phyloP scores from a whole-genome alignment of 441 rosid genomes.

The Brassica balearica region DNA sequence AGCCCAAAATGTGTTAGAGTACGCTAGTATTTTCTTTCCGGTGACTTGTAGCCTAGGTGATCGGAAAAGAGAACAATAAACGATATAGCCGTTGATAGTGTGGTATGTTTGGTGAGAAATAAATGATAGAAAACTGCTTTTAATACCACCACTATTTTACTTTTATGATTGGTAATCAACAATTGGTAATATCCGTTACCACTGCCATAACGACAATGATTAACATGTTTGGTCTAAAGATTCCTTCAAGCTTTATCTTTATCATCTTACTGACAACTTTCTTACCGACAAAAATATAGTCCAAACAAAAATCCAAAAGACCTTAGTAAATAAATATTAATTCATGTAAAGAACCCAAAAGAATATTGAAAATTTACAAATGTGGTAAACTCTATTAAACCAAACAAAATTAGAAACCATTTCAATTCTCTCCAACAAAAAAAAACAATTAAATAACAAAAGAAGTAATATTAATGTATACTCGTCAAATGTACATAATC shows the following conservation, averaged over 20 bases:
- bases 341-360: conserved; percentile 1
- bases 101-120: too few relatives aligned
- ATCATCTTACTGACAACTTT: neutral
- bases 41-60: neutral
- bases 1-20: neutral
- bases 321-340: neutral
- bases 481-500: conserved; percentile 34
- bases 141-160: too few relatives aligned
- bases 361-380: conserved; percentile 27
- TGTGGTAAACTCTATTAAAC: conserved; percentile 18
- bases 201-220: conserved; percentile 6
- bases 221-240: neutral
- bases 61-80: neutral
- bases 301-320: conserved; percentile 21
- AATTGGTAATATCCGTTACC: neutral
- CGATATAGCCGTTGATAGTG: neutral
- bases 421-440: conserved; percentile 2
- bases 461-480: conserved; percentile 18
- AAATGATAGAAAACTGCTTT: too few relatives aligned
- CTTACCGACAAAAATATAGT: neutral
- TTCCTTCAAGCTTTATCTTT: conserved; percentile 11
- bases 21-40: neutral
- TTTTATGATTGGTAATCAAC: neutral
- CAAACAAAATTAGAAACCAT: conserved; percentile 17
- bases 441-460: conserved; percentile 2